Evolutionary conservation across 345 rosid species (phyloP).

Genomic region (Viola odorata): DNA sequence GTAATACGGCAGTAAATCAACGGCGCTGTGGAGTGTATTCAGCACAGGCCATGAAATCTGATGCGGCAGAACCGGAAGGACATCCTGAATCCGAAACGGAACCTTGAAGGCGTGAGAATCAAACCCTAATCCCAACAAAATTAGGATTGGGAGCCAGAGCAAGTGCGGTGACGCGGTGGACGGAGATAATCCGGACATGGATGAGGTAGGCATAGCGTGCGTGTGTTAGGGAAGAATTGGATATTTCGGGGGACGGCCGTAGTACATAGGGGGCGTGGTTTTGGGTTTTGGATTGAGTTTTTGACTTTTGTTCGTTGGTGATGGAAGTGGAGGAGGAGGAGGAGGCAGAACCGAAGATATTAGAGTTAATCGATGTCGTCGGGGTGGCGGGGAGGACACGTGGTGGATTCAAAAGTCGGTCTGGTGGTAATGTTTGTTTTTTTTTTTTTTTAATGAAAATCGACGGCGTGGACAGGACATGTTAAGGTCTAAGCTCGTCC

Average conservation of each 20-base stretch:
- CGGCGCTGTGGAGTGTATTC: conserved; percentile 77
- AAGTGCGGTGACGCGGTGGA: neutral
- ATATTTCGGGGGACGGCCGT: neutral
- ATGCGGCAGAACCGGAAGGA: conserved; percentile 78
- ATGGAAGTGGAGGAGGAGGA: neutral
- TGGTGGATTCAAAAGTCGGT: neutral
- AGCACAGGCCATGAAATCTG: conserved; percentile 92
- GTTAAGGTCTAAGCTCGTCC: too few relatives aligned
- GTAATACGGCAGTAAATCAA: conserved; percentile 78
- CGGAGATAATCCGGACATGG: conserved; percentile 4
- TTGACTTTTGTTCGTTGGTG: too few relatives aligned
- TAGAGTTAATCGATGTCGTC: neutral
- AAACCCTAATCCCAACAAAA: conserved; percentile 14
- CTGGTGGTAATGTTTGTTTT: neutral
- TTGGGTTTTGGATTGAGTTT: neutral
- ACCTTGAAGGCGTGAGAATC: conserved; percentile 43
- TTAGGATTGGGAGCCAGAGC: neutral
- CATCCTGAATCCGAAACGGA: conserved; percentile 69
- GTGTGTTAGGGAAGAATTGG: neutral
- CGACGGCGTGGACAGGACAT: too few relatives aligned
- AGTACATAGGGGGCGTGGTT: neutral
- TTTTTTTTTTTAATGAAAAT: too few relatives aligned
- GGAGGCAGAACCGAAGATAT: neutral
- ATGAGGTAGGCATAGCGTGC: neutral
- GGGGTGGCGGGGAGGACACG: neutral